Evolutionary conservation across 2,329 filamentous ascomycete species (phyloP).

Genomic region (Penicillium concentricum): DNA sequence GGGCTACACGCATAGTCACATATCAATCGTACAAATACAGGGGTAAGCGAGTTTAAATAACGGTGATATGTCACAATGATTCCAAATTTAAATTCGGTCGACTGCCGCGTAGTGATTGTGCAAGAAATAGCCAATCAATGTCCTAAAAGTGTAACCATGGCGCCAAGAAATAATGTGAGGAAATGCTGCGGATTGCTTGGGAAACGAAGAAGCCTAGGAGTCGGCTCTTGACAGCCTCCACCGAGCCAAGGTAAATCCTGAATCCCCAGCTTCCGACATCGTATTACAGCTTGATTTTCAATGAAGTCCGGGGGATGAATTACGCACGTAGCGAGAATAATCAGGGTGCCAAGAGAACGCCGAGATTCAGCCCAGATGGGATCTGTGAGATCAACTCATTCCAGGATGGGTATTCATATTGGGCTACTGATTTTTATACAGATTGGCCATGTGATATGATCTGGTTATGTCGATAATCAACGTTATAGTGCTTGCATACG

Average conservation of each 20-base stretch:
- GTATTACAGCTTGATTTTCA: neutral
- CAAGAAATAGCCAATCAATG: neutral
- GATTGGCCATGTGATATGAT: neutral
- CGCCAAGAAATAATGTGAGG: slow-evolving; percentile 2
- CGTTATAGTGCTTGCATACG: neutral
- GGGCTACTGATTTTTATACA: neutral
- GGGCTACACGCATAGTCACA: neutral
- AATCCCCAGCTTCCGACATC: neutral
- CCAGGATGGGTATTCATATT: neutral
- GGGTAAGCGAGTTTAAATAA: too few species aligned
- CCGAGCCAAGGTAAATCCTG: neutral
- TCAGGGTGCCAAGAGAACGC: slow-evolving; percentile 3
- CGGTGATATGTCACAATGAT: neutral
- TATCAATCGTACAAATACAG: neutral
- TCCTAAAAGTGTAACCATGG: neutral
- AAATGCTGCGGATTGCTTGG: neutral
- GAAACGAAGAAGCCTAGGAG: neutral
- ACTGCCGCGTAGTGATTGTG: neutral
- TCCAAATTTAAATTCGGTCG: neutral
- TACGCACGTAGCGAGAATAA: neutral
- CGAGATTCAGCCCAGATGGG: neutral
- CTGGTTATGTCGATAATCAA: too few species aligned
- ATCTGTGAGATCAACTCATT: slow-evolving; percentile 7
- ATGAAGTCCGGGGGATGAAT: neutral
- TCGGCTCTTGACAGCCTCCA: neutral